These are phyloP conservation scores for Backusella tuberculispora DNA, from an alignment of 192 early-diverging fungal genomes.

Conservation along the genomic window DNA sequence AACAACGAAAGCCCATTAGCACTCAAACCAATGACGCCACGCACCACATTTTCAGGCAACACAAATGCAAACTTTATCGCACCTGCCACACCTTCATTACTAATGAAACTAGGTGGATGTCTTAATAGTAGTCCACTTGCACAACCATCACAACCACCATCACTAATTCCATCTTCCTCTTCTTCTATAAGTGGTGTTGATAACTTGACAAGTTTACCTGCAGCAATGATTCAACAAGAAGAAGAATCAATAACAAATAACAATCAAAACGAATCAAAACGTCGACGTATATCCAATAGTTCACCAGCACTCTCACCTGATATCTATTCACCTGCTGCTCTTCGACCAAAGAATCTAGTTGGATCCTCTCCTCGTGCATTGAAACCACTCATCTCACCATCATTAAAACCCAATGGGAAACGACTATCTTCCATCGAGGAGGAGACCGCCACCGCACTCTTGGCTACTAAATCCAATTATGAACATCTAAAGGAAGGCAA, in stretches of 20 bases:
- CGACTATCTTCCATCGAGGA: conserved; percentile 29
- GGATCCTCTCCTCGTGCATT: conserved; percentile 38
- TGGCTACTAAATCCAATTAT: conserved; percentile 72
- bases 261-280: conserved; percentile 7
- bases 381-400: conserved; percentile 52
- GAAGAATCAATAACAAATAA: background rate
- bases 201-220: conserved; percentile 26
- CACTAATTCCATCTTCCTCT: background rate
- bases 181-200: conserved; percentile 19
- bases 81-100: conserved; percentile 68
- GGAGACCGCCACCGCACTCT: conserved; percentile 32
- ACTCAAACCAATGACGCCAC: conserved; percentile 21
- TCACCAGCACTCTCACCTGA: background rate
- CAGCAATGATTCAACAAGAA: conserved; percentile 24
- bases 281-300: conserved; percentile 30
- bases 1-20: conserved; percentile 7
- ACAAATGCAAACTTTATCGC: conserved; percentile 36
- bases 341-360: conserved; percentile 28
- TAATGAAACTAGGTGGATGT: conserved; percentile 62
- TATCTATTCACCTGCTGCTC: conserved; percentile 22
- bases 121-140: conserved; percentile 12
- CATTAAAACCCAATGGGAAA: conserved; percentile 50
- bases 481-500: conserved; percentile 86
- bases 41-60: conserved; percentile 11
- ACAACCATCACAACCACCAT: background rate